phyloP scores from a whole-genome alignment of 139 green algal genomes.

The Marvania coccoides region DNA sequence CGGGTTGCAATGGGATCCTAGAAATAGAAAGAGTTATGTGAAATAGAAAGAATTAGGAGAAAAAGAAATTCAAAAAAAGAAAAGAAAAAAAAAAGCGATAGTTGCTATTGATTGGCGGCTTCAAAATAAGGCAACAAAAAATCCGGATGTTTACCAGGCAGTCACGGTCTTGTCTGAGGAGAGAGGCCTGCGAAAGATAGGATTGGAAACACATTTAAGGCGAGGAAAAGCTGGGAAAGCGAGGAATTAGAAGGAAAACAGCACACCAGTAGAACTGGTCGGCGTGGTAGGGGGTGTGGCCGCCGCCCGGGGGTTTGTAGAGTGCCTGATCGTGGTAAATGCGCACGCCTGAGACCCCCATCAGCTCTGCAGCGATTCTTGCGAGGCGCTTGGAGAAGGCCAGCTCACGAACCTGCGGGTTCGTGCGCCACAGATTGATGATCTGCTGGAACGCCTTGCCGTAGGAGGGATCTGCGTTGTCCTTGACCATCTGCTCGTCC shows the following conservation, averaged over 20 bases:
- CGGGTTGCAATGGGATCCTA: constrained; percentile 14
- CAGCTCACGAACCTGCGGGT: constrained; percentile 5
- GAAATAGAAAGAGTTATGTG: too few relatives aligned
- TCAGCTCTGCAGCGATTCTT: constrained; percentile 16
- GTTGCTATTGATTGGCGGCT: too few relatives aligned
- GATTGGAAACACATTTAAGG: too few relatives aligned
- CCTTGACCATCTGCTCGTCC: neutral
- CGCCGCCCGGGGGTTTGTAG: constrained; percentile 16
- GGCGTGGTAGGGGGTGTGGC: constrained; percentile 21
- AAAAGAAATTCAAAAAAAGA: too few relatives aligned
- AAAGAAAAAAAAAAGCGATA: too few relatives aligned
- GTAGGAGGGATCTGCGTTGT: neutral
- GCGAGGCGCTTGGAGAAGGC: constrained; percentile 9
- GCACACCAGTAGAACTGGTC: constrained; percentile 11
- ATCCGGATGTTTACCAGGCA: too few relatives aligned
- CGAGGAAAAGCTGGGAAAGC: too few relatives aligned
- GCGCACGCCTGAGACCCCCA: constrained; percentile 16
- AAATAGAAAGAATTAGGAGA: too few relatives aligned
- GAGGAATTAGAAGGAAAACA: too few relatives aligned
- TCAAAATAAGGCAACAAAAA: too few relatives aligned
- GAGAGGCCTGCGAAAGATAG: constrained; percentile 18
- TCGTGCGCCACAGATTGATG: constrained; percentile 4
- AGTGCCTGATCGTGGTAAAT: constrained; percentile 27
- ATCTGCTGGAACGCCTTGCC: constrained; percentile 12
- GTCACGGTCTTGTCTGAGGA: constrained; percentile 16